Evolutionary conservation across 2,329 filamentous ascomycete genomes (phyloP), one percentile per base, ranked within the genome.

Genomic region (Trichophyton schoenleinii): DNA sequence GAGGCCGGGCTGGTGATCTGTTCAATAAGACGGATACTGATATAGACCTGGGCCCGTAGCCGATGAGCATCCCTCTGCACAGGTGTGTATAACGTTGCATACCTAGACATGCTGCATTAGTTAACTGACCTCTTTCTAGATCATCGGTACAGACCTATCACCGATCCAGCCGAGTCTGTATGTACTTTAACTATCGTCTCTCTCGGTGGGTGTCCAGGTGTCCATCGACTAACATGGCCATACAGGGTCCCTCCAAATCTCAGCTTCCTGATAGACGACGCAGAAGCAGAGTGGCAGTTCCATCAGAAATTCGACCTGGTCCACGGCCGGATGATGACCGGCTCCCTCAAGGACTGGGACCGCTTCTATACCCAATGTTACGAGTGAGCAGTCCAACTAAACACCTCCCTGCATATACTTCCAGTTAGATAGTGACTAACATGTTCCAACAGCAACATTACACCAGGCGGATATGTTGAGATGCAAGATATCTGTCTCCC

Each of bases 381-480:
- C 25, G 25, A 57, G 52, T 57, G 25, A 34, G 52, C 28, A 31
- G 28, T 6, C 28, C 28, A 31, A 31, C 28, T 6, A 28, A 3
- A 67, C 49, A 63, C 64, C 49, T 42, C 42, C 65, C 28, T 31
- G 28, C 28, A 31, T 28, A 67, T 44, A 11, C 4, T 6, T 22
- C 59, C 9, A 22, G 42, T 6, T 31, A 28, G 11, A 18, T 44
- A 49, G 31, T 9, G 11, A 13, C 34, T 38, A 38, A 25, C 1
- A 34, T 15, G 6, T 18, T 38, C 34, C 15, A 49, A 36, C 38
- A 57, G 64, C 42, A 71, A 75, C 68, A 71, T 80, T 25, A 74
- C 73, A 60, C 78, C 77, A 0, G 78, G 78, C 4, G 78, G 78
- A 42, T 81, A 74, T 66, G 65, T 80, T 22, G 79, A 80, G 63